Evolutionary conservation across 495 filamentous ascomycete species (phyloP), one percentile per base, ranked within the genome.

Genomic region (Tetracladium setigerum): DNA sequence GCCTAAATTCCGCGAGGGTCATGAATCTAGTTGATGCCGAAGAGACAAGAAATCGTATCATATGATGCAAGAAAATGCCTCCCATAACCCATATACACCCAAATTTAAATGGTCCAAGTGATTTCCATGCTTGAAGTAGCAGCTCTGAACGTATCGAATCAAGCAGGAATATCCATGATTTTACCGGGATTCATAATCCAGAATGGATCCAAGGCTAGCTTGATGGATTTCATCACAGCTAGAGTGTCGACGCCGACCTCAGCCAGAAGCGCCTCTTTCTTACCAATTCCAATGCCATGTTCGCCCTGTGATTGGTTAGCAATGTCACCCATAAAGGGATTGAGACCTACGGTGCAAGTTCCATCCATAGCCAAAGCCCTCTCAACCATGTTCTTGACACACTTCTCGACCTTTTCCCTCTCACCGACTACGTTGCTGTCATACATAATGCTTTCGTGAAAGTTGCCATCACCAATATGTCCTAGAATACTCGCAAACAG

Each of bases 151-250:
- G 22, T 27, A 3, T 27, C 39, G 11, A 30, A 18, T 42, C 32
- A 46, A 39, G 54, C 52, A 8, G 70, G 67, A 17, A 73, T 39
- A 55, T 92, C 87, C 57, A 92, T 86, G 35, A 95, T 90, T 67
- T 95, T 94, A 4, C 87, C 89, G 2, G 89, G 89, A 52, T 95
- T 95, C 78, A 95, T 75, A 37, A 95, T 78, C 87, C 89, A 94
- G 36, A 82, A 61, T 1, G 90, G 90, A 70, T 96, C 90, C 41
- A 96, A 67, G n/a, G 86, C 79, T 1, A 66, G 59, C 68, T 95
- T 95, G 63, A 96, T 81, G 49, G 73, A 78, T 58, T 81, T 83
- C 90, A 96, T 96, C 16, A 92, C 81, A 16, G 73, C 80, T 39
- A 96, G 73, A 0, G 89, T 94, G 31, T 83, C 84, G 9, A 71